Evolutionary conservation across 2,329 filamentous ascomycete species (phyloP).

Genomic region (Ceratocystis ficicola): DNA sequence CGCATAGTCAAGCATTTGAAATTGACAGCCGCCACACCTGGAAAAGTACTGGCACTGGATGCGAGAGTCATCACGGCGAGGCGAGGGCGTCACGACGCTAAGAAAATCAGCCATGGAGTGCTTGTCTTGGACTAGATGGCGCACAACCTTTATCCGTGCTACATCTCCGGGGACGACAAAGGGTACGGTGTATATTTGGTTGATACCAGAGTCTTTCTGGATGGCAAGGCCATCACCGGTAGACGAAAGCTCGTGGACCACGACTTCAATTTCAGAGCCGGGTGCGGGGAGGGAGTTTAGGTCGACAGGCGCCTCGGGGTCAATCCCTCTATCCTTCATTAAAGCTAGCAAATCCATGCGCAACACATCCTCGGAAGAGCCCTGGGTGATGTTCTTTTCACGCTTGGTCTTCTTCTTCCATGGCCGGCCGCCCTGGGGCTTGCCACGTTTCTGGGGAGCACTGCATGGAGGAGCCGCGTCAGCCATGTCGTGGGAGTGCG

Average conservation of each 20-base stretch:
- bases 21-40: conserved; percentile 82
- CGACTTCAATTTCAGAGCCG: conserved; percentile 67
- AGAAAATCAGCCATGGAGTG: conserved; percentile 76
- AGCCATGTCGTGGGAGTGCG: conserved; percentile 4
- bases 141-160: conserved; percentile 65
- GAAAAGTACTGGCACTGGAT: conserved; percentile 79
- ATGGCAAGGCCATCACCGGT: conserved; percentile 83
- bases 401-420: conserved; percentile 39
- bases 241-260: conserved; percentile 72
- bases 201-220: conserved; percentile 38
- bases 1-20: conserved; percentile 87
- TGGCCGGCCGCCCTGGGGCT: conserved; percentile 20
- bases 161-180: conserved; percentile 79
- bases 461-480: conserved; percentile 11
- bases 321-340: conserved; percentile 32
- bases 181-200: conserved; percentile 68
- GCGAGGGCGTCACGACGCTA: conserved; percentile 59
- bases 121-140: conserved; percentile 50
- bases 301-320: conserved; percentile 27
- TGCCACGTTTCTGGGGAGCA: conserved; percentile 19
- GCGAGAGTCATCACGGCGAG: conserved; percentile 62
- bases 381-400: conserved; percentile 48
- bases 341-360: conserved; percentile 49
- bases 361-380: conserved; percentile 55
- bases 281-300: conserved; percentile 43